Percentiles rank a stretch among this genome's conserved stretches.
phyloP scores from a whole-genome alignment of 2,329 filamentous ascomycete genomes.

The Emmonsia crescens region DNA sequence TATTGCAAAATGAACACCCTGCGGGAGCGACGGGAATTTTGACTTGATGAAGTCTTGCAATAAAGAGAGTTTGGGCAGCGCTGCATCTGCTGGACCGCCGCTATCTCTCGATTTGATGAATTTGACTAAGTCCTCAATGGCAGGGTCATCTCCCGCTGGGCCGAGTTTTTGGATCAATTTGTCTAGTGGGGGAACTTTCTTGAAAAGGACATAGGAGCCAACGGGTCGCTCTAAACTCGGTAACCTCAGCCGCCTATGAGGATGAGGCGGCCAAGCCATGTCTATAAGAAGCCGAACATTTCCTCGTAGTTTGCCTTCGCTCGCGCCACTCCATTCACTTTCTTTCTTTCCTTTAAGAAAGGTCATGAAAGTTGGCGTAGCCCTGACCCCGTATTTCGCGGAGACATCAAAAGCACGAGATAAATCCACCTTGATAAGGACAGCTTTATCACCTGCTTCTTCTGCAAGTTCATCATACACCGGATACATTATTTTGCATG shows the following conservation, averaged over 20 bases:
- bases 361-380: slow-evolving; percentile 82
- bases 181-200: slow-evolving; percentile 68
- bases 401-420: slow-evolving; percentile 54
- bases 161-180: slow-evolving; percentile 77
- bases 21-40: slow-evolving; percentile 46
- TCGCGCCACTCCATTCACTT: slow-evolving; percentile 71
- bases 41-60: slow-evolving; percentile 53
- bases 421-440: slow-evolving; percentile 76
- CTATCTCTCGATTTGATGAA: slow-evolving; percentile 58
- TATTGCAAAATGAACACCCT: slow-evolving; percentile 62
- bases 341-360: slow-evolving; percentile 66
- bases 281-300: slow-evolving; percentile 65
- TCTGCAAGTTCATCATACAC: slow-evolving; percentile 68
- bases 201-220: slow-evolving; percentile 60
- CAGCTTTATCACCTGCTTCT: slow-evolving; percentile 56
- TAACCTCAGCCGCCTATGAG: slow-evolving; percentile 59
- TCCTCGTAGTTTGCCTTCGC: slow-evolving; percentile 53
- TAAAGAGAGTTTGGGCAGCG: slow-evolving; percentile 57
- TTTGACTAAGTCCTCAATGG: slow-evolving; percentile 52
- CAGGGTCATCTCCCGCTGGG: slow-evolving; percentile 43
- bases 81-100: slow-evolving; percentile 51
- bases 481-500: slow-evolving; percentile 75
- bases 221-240: slow-evolving; percentile 57
- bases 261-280: slow-evolving; percentile 65
- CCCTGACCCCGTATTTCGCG: slow-evolving; percentile 55